A percentile compares a stretch with the other conserved stretches of the same genome.
Evolutionary conservation across 73 alveolate genomes (phyloP).

Genomic region (Symbiodinium natans): DNA sequence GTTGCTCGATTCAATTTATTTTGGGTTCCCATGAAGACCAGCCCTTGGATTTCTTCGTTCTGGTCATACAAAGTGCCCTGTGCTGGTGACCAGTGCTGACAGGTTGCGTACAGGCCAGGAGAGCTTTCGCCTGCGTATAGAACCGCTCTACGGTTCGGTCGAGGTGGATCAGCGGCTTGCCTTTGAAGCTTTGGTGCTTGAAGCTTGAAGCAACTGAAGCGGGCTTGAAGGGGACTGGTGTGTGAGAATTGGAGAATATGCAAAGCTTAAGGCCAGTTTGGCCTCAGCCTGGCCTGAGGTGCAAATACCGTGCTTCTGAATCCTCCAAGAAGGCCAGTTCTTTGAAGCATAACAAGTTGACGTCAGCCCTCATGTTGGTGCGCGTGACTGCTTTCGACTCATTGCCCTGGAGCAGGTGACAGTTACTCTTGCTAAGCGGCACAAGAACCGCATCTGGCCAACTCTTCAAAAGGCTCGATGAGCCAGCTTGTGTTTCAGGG

Average conservation of each 20-base stretch:
- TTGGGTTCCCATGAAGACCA: too few relatives aligned
- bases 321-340: slow-evolving; percentile 10
- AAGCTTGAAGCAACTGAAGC: too few relatives aligned
- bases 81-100: background rate
- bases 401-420: slow-evolving; percentile 58
- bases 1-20: background rate
- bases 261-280: too few relatives aligned
- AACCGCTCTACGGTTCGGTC: slow-evolving; percentile 8
- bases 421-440: slow-evolving; percentile 66
- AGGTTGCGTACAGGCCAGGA: slow-evolving; percentile 43
- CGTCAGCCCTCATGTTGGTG: too few relatives aligned
- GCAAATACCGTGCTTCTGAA: slow-evolving; percentile 43
- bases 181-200: too few relatives aligned
- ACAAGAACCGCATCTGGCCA: slow-evolving; percentile 72
- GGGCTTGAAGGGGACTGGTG: too few relatives aligned
- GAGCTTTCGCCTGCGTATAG: slow-evolving; percentile 75
- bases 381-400: too few relatives aligned
- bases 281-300: too few relatives aligned
- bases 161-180: background rate
- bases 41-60: too few relatives aligned
- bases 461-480: slow-evolving; percentile 69
- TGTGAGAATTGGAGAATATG: too few relatives aligned
- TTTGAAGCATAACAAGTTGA: background rate
- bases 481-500: too few relatives aligned
- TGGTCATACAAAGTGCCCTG: background rate